These are phyloP conservation scores for Oryza longistaminata DNA, from an alignment of 176 grass and related monocot species.

Conservation along the genomic window DNA sequence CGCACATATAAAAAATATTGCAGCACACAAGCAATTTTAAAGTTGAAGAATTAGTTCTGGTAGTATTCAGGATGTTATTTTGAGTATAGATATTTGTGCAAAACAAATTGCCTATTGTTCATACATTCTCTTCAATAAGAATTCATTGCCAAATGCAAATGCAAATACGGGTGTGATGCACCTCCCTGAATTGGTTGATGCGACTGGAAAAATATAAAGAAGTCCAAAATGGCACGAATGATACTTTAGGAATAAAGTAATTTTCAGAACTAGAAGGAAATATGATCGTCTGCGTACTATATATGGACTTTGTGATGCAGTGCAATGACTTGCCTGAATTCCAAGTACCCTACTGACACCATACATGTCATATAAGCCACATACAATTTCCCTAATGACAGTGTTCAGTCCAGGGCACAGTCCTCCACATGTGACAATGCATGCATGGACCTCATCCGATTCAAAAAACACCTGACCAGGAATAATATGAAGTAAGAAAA, in stretches of 20 bases:
- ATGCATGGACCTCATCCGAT: slow-evolving; percentile 85
- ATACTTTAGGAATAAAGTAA: neutral
- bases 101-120: neutral
- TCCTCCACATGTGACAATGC: slow-evolving; percentile 98
- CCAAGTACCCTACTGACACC: slow-evolving; percentile 81
- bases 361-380: slow-evolving; percentile 91
- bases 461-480: slow-evolving; percentile 77
- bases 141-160: neutral
- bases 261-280: neutral
- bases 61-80: neutral
- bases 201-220: neutral
- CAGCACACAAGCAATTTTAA: neutral
- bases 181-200: neutral
- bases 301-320: neutral
- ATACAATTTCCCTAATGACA: slow-evolving; percentile 97
- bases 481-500: neutral
- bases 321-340: slow-evolving; percentile 62
- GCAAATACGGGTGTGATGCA: neutral
- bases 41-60: neutral
- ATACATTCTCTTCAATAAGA: neutral
- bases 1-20: neutral
- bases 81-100: neutral
- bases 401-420: slow-evolving; percentile 98
- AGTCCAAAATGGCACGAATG: neutral
- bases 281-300: neutral